Evolutionary conservation across 805 yeast species (phyloP).

Genomic region (Metschnikowia kunwiensis): DNA sequence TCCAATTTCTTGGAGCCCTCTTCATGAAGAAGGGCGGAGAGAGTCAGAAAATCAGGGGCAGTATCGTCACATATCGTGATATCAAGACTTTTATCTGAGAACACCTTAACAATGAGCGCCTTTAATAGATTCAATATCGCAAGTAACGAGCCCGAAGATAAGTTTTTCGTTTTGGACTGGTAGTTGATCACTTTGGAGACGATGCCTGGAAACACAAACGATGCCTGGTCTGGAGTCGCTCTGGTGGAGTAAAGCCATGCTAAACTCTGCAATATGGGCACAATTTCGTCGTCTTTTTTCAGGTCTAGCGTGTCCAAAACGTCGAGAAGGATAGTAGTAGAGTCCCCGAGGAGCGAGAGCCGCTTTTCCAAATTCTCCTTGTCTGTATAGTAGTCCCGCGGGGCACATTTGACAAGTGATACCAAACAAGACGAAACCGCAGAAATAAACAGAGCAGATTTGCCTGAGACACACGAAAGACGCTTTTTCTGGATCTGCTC

Average conservation of each 20-base stretch:
- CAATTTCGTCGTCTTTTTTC: neutral
- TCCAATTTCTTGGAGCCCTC: neutral
- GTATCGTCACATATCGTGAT: slow-evolving; percentile 6
- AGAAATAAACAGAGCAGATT: slow-evolving; percentile 17
- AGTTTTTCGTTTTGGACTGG: slow-evolving; percentile 18
- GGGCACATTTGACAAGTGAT: slow-evolving; percentile 18
- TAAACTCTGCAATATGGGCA: slow-evolving; percentile 12
- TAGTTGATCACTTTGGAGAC: slow-evolving; percentile 33
- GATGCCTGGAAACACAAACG: slow-evolving; percentile 41
- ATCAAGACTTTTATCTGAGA: slow-evolving; percentile 25
- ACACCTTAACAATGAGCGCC: slow-evolving; percentile 26
- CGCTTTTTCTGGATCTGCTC: slow-evolving; percentile 4
- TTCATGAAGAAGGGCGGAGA: slow-evolving; percentile 1
- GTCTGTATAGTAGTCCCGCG: slow-evolving; percentile 19
- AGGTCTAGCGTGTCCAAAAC: slow-evolving; percentile 12
- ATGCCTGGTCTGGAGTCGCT: slow-evolving; percentile 30
- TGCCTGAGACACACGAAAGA: slow-evolving; percentile 4
- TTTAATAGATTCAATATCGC: slow-evolving; percentile 23
- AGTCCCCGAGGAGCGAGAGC: slow-evolving; percentile 29
- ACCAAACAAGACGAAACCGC: slow-evolving; percentile 18
- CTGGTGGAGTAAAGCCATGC: slow-evolving; percentile 14
- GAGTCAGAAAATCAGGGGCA: slow-evolving; percentile 1
- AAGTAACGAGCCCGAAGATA: slow-evolving; percentile 25
- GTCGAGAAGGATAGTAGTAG: slow-evolving; percentile 26
- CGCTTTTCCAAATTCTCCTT: slow-evolving; percentile 15